phyloP scores from a whole-genome alignment of 2,329 filamentous ascomycete genomes.

The Cytospora leucostoma region DNA sequence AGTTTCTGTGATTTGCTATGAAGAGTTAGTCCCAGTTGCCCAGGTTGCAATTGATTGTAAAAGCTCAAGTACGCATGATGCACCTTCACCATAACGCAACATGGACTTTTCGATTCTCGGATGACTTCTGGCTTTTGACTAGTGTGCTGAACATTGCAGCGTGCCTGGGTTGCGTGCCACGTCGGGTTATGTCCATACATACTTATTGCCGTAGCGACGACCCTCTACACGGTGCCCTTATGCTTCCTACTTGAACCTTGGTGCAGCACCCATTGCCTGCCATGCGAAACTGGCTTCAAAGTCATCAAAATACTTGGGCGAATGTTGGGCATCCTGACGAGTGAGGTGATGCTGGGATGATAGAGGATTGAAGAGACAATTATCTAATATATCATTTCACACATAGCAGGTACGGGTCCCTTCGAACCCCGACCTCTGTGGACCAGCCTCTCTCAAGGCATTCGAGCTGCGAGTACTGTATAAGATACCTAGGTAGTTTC shows the following conservation, averaged over 20 bases:
- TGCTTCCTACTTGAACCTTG: constrained; percentile 42
- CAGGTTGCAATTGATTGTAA: too few species aligned
- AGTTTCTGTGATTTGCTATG: too few species aligned
- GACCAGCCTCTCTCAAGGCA: too few species aligned
- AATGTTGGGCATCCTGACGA: constrained; percentile 16
- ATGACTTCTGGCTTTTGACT: neutral
- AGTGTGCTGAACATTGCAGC: constrained; percentile 35
- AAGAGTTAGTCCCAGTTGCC: too few species aligned
- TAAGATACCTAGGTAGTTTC: too few species aligned
- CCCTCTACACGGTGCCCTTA: constrained; percentile 43
- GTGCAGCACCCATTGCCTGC: constrained; percentile 45
- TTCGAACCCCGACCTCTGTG: too few species aligned
- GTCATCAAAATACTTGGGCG: constrained; percentile 38
- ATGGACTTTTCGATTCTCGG: neutral
- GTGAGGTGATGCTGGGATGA: neutral
- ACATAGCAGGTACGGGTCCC: too few species aligned
- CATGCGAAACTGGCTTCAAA: constrained; percentile 37
- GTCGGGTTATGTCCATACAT: constrained; percentile 39
- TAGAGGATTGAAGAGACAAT: neutral
- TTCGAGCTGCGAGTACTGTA: too few species aligned
- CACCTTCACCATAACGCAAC: neutral
- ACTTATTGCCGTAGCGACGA: constrained; percentile 34
- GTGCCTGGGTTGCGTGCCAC: constrained; percentile 44
- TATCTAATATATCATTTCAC: too few species aligned
- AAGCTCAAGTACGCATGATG: too few species aligned